Conservation (phyloP, 2,329 filamentous ascomycete genomes). For the Geoglossum cookeanum region DNA sequence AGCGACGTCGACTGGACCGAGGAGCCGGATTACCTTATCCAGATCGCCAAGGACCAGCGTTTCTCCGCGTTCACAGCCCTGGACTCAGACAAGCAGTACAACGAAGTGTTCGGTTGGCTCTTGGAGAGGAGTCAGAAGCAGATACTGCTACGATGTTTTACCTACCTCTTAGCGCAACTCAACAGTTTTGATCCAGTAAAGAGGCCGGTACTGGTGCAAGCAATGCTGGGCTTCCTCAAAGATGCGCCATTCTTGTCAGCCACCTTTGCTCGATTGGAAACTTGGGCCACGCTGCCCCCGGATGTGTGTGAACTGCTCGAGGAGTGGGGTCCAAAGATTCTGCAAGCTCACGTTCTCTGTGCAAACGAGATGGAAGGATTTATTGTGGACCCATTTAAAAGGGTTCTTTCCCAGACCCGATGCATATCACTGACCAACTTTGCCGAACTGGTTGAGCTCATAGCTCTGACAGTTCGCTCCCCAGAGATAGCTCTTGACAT, state of each 20-base stretch:
- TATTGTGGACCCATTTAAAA: neutral
- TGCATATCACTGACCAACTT: slow-evolving; percentile 14
- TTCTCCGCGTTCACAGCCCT: too few species aligned
- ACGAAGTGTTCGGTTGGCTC: too few species aligned
- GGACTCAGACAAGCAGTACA: too few species aligned
- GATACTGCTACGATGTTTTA: too few species aligned
- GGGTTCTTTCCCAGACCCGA: slow-evolving; percentile 8
- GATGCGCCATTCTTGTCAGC: neutral
- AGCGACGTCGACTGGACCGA: slow-evolving; percentile 13
- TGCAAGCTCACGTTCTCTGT: neutral
- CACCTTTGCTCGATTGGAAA: neutral
- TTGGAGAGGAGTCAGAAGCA: too few species aligned
- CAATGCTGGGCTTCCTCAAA: neutral
- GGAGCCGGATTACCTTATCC: slow-evolving; percentile 8
- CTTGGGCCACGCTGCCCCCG: neutral
- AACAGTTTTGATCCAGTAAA: too few species aligned
- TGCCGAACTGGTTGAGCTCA: slow-evolving; percentile 16
- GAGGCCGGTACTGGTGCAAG: slow-evolving; percentile 11
- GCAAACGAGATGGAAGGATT: neutral
- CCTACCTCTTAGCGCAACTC: too few species aligned
- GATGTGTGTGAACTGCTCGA: neutral
- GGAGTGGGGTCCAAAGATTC: neutral
- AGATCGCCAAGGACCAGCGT: too few species aligned
- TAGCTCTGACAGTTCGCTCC: slow-evolving; percentile 16
- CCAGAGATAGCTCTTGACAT: slow-evolving; percentile 18